Base-by-base conservation (phyloP, 163 green algal genomes). In the Prototheca wickerhamii region DNA sequence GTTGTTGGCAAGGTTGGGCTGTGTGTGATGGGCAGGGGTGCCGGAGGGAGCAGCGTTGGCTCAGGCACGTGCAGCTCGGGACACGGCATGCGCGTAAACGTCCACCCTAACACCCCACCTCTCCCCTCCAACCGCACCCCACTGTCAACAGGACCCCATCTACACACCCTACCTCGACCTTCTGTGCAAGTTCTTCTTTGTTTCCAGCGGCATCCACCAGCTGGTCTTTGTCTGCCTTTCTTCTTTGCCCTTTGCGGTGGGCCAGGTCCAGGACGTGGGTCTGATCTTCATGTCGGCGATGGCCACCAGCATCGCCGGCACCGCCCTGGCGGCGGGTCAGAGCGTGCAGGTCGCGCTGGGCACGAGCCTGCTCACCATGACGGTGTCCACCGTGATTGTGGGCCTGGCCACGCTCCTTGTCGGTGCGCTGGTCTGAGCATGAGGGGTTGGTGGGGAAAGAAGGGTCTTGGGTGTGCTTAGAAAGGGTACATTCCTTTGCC, bases 251-350 rank as follows among this genome's bases (percentile, higher is more conserved):
- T 94, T 87, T 71, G 85, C 87, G 2, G 76, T 95, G 10, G 81
- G 76, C 2, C 81, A 87, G 64, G 76, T 78, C 40, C 70, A 61
- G 44, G 60, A 73, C 58, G 42, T 71, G n/a, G 87, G 87, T 15
- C 80, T 96, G 21, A 94, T 96, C 46, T 91, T 96, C 62, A 68
- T 96, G 58, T 86, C 70, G 18, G 73, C 83, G 20, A 94, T 96
- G 84, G 84, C 85, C 29, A 83, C 80, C 1, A 79, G 73, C 43
- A 82, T 96, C 1, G 86, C 83, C 0, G 65, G 60, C 7, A 62
- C 73, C 0, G 71, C 68, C 42, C 1, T 15, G 3, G 60, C 75
- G 20, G 71, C 59, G 0, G 68, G 67, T 3, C 12, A 23, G 2
- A 60, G 61, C 20, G 65, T 58, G 0, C 53, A 50, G 26, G 66